Evolutionary conservation across 345 rosid species (phyloP).

Genomic region (Aethionema arabicum): DNA sequence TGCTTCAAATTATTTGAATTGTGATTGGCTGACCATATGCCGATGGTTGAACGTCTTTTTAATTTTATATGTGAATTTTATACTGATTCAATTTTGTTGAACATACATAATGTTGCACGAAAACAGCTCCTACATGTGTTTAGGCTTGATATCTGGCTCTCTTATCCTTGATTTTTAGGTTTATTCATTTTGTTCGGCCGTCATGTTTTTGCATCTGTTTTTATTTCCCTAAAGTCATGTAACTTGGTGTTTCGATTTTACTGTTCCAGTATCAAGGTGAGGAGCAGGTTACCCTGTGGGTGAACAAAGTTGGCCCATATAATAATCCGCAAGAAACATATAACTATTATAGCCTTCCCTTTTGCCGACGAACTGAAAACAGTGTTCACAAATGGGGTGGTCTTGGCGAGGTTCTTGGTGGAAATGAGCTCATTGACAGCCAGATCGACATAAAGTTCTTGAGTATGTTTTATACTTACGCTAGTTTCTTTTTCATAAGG

Average conservation of each 20-base stretch:
- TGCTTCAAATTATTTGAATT: background rate
- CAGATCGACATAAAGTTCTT: conserved; percentile 71
- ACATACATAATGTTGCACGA: background rate
- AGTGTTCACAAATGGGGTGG: conserved; percentile 90
- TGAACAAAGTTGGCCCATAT: conserved; percentile 95
- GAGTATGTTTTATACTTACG: conserved; percentile 49
- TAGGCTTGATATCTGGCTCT: background rate
- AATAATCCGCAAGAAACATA: conserved; percentile 99
- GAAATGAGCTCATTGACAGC: conserved; percentile 96
- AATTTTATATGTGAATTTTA: background rate
- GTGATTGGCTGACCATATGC: background rate
- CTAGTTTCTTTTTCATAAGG: background rate
- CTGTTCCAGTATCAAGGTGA: conserved; percentile 63
- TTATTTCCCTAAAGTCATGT: background rate
- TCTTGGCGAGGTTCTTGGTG: conserved; percentile 96
- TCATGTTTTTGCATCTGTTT: background rate
- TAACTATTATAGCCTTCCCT: conserved; percentile 93
- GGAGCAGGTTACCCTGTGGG: conserved; percentile 85
- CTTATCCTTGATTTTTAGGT: background rate
- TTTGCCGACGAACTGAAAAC: conserved; percentile 57
- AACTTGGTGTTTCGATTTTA: conserved; percentile 20
- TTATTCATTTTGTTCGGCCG: background rate
- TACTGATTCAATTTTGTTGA: background rate
- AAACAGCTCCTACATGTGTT: background rate
- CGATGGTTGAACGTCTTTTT: background rate